phyloP scores from a whole-genome alignment of 345 rosid species.

The Brassica cretica region DNA sequence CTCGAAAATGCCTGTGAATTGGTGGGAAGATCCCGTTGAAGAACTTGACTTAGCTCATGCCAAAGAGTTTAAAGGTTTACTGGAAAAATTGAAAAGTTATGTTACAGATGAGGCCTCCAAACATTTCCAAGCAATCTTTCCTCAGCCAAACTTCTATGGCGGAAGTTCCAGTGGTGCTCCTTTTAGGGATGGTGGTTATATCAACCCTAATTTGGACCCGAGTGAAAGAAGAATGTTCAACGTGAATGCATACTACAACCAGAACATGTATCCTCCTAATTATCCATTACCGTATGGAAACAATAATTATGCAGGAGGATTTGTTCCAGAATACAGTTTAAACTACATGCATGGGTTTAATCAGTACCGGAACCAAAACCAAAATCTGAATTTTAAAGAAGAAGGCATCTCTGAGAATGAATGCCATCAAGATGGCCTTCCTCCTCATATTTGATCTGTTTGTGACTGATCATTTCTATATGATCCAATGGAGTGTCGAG shows the following conservation, averaged over 20 bases:
- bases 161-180: conserved; percentile 18
- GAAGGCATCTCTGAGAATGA: conserved; percentile 22
- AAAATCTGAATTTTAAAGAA: background rate
- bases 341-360: background rate
- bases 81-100: conserved; percentile 45
- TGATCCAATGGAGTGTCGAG: background rate
- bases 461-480: background rate
- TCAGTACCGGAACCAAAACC: conserved; percentile 3
- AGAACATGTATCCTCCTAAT: background rate
- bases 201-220: background rate
- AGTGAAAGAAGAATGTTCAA: conserved; percentile 16
- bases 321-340: background rate
- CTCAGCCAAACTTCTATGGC: conserved; percentile 14
- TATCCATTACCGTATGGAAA: background rate
- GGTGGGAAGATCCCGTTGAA: conserved; percentile 59
- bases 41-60: conserved; percentile 40
- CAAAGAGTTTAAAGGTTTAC: conserved; percentile 32
- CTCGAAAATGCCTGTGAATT: conserved; percentile 18
- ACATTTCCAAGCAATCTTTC: background rate
- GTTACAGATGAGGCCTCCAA: conserved; percentile 41
- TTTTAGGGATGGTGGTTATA: conserved; percentile 3
- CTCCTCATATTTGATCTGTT: conserved; percentile 8
- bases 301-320: background rate
- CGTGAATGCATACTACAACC: background rate
- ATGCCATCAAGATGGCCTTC: conserved; percentile 6